phyloP scores from a whole-genome alignment of 805 yeast genomes.

The Candida taoyuanica region DNA sequence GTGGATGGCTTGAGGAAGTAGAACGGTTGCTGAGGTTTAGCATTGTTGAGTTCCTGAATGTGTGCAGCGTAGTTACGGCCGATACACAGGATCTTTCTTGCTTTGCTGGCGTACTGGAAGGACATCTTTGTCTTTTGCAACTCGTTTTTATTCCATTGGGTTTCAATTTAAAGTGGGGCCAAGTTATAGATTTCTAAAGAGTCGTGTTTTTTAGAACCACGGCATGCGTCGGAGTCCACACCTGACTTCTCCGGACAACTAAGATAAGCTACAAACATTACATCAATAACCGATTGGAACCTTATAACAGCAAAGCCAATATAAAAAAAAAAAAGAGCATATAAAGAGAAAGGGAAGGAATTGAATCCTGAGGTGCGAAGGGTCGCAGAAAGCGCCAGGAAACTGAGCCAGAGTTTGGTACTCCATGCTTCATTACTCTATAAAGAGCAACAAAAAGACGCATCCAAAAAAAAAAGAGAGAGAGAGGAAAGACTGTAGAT shows the following conservation, averaged over 20 bases:
- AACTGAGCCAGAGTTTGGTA: too few relatives aligned
- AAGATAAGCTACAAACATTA: not conserved
- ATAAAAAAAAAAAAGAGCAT: not conserved
- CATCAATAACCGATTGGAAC: constrained; percentile 8
- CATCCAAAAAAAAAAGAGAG: too few relatives aligned
- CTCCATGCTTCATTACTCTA: too few relatives aligned
- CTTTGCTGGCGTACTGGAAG: constrained; percentile 48
- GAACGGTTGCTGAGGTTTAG: constrained; percentile 80
- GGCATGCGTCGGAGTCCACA: constrained; percentile 1
- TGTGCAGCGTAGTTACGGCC: constrained; percentile 98
- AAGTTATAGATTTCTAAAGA: too few relatives aligned
- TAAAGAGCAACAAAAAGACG: too few relatives aligned
- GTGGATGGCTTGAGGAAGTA: constrained; percentile 90
- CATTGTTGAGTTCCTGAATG: constrained; percentile 80
- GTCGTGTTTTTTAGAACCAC: not conserved
- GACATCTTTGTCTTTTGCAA: constrained; percentile 10
- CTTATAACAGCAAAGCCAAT: constrained; percentile 7
- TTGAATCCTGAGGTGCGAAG: constrained; percentile 1
- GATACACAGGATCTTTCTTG: constrained; percentile 83
- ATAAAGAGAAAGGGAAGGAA: constrained; percentile 1
- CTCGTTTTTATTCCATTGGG: too few relatives aligned
- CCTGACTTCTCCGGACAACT: not conserved
- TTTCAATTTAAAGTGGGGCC: too few relatives aligned
- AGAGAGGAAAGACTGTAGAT: too few relatives aligned
- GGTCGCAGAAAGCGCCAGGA: too few relatives aligned